Conservation (phyloP, 768 basidiomycete genomes). For the Serendipita vermifera region DNA sequence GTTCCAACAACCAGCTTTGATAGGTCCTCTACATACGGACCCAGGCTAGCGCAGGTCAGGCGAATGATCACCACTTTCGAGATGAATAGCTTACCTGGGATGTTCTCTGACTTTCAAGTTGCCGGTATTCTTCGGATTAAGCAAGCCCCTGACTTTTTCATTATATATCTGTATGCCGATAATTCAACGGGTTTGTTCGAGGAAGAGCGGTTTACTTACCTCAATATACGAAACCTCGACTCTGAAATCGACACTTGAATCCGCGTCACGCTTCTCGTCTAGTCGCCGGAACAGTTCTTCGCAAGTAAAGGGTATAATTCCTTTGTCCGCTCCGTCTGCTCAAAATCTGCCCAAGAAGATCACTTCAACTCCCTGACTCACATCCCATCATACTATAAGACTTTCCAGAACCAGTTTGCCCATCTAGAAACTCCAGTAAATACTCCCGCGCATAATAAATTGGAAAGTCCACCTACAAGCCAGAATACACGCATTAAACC, state of each 20-base stretch:
- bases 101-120: conserved; percentile 96
- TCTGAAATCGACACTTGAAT: conserved; percentile 63
- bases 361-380: too few species aligned
- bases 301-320: conserved; percentile 94
- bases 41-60: conserved; percentile 31
- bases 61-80: background rate
- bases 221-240: conserved; percentile 99
- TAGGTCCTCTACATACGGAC: conserved; percentile 97
- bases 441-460: conserved; percentile 2
- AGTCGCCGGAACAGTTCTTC: conserved; percentile 84
- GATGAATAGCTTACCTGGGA: conserved; percentile 44
- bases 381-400: conserved; percentile 97
- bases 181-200: too few species aligned
- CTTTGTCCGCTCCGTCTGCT: conserved; percentile 85
- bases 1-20: conserved; percentile 82
- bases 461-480: conserved; percentile 70
- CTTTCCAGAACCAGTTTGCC: conserved; percentile 91
- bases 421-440: conserved; percentile 32
- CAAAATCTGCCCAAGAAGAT: background rate
- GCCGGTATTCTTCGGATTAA: conserved; percentile 94
- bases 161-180: conserved; percentile 71
- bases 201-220: conserved; percentile 34
- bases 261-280: conserved; percentile 42
- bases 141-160: conserved; percentile 91
- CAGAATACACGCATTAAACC: conserved; percentile 97